Conservation (phyloP, 2,329 filamentous ascomycete genomes). For the Calcarisporium arbuscula region DNA sequence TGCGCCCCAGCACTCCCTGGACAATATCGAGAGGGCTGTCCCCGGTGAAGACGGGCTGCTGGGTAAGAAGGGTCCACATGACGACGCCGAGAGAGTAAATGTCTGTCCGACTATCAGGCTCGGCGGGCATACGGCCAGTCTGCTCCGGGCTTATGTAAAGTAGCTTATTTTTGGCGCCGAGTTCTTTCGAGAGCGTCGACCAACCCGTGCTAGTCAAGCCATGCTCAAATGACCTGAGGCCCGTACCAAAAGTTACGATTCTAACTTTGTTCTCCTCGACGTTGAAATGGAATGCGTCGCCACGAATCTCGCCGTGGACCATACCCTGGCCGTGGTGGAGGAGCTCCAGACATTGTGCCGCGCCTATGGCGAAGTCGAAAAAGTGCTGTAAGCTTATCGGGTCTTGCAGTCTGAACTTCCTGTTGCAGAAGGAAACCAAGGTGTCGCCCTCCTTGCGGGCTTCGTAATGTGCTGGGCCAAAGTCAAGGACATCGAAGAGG, state of each 20-base stretch:
- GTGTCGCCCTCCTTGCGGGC: constrained; percentile 46
- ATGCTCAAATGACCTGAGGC: constrained; percentile 82
- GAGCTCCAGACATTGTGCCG: constrained; percentile 78
- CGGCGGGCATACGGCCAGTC: constrained; percentile 85
- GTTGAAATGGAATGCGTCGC: constrained; percentile 87
- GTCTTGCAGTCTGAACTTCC: constrained; percentile 43
- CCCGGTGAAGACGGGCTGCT: constrained; percentile 73
- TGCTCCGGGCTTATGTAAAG: constrained; percentile 92
- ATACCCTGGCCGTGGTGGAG: constrained; percentile 84
- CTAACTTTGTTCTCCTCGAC: constrained; percentile 64
- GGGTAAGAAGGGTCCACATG: constrained; percentile 80
- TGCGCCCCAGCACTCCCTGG: constrained; percentile 75
- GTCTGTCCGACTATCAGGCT: constrained; percentile 87
- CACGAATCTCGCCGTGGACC: constrained; percentile 85
- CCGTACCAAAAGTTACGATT: constrained; percentile 79
- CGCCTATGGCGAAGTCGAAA: constrained; percentile 85
- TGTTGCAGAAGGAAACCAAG: constrained; percentile 37
- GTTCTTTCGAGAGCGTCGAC: constrained; percentile 73
- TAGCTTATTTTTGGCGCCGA: constrained; percentile 82
- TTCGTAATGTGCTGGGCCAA: constrained; percentile 69
- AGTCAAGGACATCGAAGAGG: constrained; percentile 62
- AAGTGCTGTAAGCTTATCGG: constrained; percentile 70
- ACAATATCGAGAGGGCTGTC: constrained; percentile 82
- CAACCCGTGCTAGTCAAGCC: constrained; percentile 80
- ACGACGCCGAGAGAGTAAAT: constrained; percentile 88